Evolutionary conservation across 441 rosid genomes (phyloP).

Genomic region (Pelargonium fulgidum): DNA sequence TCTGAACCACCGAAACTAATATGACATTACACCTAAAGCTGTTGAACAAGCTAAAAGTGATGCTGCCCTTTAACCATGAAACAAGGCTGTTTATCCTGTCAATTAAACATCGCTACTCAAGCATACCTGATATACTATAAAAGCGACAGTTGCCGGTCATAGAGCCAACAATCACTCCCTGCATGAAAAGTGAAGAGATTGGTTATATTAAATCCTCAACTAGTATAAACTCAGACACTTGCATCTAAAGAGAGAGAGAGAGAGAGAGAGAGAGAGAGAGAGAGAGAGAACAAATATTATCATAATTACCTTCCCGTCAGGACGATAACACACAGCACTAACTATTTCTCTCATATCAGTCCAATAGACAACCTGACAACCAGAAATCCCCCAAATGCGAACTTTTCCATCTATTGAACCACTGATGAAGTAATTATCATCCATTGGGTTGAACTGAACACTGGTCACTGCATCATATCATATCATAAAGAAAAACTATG

Average conservation of each 20-base stretch:
- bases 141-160: slow-evolving; percentile 67
- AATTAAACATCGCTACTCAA: not conserved
- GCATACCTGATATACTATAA: slow-evolving; percentile 61
- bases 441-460: slow-evolving; percentile 79
- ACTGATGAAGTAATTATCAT: slow-evolving; percentile 77
- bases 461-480: slow-evolving; percentile 63
- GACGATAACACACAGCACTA: slow-evolving; percentile 83
- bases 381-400: slow-evolving; percentile 74
- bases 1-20: too few species aligned
- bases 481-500: slow-evolving; percentile 3
- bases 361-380: slow-evolving; percentile 76
- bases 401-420: slow-evolving; percentile 97
- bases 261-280: too few species aligned
- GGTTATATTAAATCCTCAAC: not conserved
- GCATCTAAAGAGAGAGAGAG: not conserved
- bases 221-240: not conserved
- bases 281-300: too few species aligned
- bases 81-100: too few species aligned
- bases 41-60: too few species aligned
- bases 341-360: slow-evolving; percentile 66
- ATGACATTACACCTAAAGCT: too few species aligned
- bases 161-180: slow-evolving; percentile 82
- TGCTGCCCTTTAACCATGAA: too few species aligned
- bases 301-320: slow-evolving; percentile 64
- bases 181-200: slow-evolving; percentile 15